Percentiles rank a stretch among this genome's conserved stretches.
Conservation (phyloP, 306 rosid genomes). For the Glycine latifolia region DNA sequence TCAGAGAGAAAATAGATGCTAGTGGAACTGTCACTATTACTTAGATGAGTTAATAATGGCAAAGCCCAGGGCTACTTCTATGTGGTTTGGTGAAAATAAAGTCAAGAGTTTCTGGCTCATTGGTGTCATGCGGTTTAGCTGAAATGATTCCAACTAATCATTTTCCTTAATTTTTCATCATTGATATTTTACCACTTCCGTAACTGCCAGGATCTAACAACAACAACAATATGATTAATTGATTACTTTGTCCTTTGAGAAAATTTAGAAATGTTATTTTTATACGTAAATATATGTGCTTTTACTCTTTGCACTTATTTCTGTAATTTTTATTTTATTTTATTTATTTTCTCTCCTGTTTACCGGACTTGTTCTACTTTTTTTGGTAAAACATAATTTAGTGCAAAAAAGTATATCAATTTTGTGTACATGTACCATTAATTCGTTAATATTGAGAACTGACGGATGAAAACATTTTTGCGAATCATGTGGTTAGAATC, state of each 20-base stretch:
- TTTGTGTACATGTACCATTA: not conserved
- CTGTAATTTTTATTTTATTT: too few relatives aligned
- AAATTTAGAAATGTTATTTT: not conserved
- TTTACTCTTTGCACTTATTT: not conserved
- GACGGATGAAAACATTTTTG: not conserved
- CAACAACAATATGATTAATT: not conserved
- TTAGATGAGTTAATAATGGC: constrained; percentile 2
- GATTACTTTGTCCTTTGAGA: not conserved
- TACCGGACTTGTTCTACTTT: not conserved
- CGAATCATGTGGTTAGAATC: not conserved
- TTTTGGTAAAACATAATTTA: not conserved
- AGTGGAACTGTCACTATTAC: constrained; percentile 32
- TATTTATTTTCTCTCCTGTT: not conserved
- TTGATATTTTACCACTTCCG: not conserved
- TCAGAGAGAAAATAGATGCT: not conserved
- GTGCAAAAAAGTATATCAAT: not conserved
- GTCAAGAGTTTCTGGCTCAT: constrained; percentile 7
- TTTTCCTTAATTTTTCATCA: not conserved
- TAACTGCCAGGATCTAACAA: not conserved
- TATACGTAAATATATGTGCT: not conserved
- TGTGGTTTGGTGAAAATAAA: constrained; percentile 16
- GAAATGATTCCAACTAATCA: not conserved
- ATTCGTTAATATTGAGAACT: not conserved
- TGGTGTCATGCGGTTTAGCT: too few relatives aligned
- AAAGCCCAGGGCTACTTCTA: not conserved